These are phyloP conservation scores for Podospora pseudoanserina DNA, from an alignment of 495 filamentous ascomycete genomes.

Conservation along the genomic window DNA sequence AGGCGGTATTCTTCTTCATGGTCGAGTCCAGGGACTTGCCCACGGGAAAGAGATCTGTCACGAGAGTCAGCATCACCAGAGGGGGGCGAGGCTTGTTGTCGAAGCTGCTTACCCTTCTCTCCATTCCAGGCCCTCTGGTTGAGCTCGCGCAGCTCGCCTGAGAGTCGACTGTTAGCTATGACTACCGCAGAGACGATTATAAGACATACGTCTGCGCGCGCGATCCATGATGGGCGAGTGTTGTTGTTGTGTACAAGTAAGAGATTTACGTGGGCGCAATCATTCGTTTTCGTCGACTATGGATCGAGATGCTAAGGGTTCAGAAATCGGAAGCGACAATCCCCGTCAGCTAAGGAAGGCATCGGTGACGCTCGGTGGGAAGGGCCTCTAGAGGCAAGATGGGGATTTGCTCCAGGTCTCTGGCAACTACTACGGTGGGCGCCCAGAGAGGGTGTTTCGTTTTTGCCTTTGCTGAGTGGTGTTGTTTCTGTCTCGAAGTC, in stretches of 20 bases:
- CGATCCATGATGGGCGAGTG: conserved; percentile 66
- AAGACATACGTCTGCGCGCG: conserved; percentile 68
- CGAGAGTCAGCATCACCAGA: neutral
- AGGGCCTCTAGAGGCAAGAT: conserved; percentile 22
- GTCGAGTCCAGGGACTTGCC: conserved; percentile 85
- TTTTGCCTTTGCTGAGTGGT: conserved; percentile 12
- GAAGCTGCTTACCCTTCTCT: conserved; percentile 61
- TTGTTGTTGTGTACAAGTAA: conserved; percentile 21
- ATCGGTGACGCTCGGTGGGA: conserved; percentile 39
- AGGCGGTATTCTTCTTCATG: conserved; percentile 97
- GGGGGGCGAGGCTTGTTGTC: neutral
- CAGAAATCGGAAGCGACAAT: conserved; percentile 44
- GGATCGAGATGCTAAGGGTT: conserved; percentile 44
- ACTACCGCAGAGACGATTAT: neutral
- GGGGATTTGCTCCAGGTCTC: conserved; percentile 2
- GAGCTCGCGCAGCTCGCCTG: conserved; percentile 84
- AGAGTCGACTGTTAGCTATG: neutral
- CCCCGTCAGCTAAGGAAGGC: conserved; percentile 43
- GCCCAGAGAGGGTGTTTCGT: conserved; percentile 10
- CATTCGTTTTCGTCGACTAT: conserved; percentile 35
- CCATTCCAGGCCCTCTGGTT: conserved; percentile 87
- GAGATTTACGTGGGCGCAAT: conserved; percentile 24
- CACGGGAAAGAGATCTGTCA: conserved; percentile 73
- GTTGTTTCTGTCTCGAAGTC: conserved; percentile 11
- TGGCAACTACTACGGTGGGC: conserved; percentile 1